Evolutionary conservation across 805 yeast genomes (phyloP), one percentile per base, ranked within the genome.

Genomic region (Candida golubevii): DNA sequence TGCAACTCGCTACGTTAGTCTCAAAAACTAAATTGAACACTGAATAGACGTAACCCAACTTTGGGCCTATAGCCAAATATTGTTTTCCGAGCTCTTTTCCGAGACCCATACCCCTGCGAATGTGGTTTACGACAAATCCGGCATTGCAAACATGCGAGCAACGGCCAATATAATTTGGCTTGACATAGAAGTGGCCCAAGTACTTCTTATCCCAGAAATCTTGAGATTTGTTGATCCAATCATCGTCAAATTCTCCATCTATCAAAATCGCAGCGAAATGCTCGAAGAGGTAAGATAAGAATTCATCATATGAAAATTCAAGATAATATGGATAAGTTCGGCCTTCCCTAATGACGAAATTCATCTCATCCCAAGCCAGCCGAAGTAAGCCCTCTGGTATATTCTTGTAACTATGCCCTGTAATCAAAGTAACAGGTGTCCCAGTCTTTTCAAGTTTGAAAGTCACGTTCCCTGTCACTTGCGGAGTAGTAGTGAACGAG

Each of bases 91-190:
- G 58, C n/a, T 74, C 74, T 31, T 66, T 72, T 1, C 96, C 97
- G 12, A 87, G 63, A 8, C 85, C 83, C 38, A 72, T 61, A 0
- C 95, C 93, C 49, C 97, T 74, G 26, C 67, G 66, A 0, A 50
- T 50, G 8, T 72, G 69, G 46, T 77, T 77, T 7, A 90, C 96
- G 9, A 88, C 60, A 58, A 90, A 90, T 0, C 95, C 96, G 0
- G 82, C 97, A 60, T 90, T 90, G 57, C 96, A 88, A 27, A 79
- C 83, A 57, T 90, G 97, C 0, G 93, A 80, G 50, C 91, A 83
- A 46, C 96, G 75, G 8, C 95, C 96, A 2, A 72, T 65, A 59
- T 89, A 90, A 63, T 90, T 90, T 13, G 98, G 96, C 58, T 86
- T 88, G 55, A 89, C 71, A 61, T 83, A 86, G 60, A 83, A 85